A percentile compares a stretch with the other conserved stretches of the same genome.
Conservation (phyloP, 805 yeast species). For the Suhomyces sp. region DNA sequence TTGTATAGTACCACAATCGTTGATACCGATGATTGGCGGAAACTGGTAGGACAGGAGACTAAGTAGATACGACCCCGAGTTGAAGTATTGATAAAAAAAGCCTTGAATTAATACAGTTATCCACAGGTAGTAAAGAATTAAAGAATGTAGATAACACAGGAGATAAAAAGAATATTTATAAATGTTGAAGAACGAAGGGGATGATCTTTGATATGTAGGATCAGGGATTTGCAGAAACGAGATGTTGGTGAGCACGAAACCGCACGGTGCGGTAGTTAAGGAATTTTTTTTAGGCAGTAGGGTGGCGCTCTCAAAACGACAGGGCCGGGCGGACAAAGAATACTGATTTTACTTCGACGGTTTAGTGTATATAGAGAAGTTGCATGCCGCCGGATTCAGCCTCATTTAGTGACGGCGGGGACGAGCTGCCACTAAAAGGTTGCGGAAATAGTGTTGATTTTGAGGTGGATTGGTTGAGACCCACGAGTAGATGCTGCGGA, state of each 20-base stretch:
- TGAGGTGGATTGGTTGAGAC: not conserved
- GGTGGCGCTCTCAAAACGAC: not conserved
- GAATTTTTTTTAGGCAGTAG: not conserved
- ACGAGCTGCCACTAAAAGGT: not conserved
- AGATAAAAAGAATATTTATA: not conserved
- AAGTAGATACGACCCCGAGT: not conserved
- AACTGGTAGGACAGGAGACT: not conserved
- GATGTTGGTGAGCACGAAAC: not conserved
- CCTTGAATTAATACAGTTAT: not conserved
- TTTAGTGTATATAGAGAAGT: not conserved
- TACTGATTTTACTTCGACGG: not conserved
- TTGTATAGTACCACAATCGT: not conserved
- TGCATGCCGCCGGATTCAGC: not conserved
- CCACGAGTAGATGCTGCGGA: not conserved
- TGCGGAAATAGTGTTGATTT: not conserved
- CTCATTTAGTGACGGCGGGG: not conserved
- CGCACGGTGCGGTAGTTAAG: not conserved
- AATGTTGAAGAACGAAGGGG: not conserved
- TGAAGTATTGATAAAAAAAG: not conserved
- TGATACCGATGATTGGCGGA: not conserved
- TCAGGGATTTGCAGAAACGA: not conserved
- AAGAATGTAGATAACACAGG: not conserved
- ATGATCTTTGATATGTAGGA: not conserved
- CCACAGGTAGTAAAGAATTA: not conserved
- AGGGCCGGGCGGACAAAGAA: not conserved